phyloP scores from a whole-genome alignment of 768 basidiomycete genomes.

The Nidularia sp. region DNA sequence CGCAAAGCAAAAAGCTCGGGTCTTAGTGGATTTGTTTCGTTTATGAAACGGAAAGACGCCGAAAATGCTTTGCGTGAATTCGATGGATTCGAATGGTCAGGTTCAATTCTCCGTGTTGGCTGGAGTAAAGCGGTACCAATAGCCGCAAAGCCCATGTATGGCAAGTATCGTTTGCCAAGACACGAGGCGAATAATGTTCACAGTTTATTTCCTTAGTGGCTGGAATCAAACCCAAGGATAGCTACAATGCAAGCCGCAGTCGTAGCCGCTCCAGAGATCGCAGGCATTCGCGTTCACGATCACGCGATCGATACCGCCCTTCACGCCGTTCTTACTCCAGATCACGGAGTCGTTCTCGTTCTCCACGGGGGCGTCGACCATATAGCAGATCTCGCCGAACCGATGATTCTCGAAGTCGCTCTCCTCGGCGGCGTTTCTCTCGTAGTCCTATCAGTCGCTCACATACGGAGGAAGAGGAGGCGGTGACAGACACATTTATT shows the following conservation, averaged over 20 bases:
- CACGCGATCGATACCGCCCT: background rate
- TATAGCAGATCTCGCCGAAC: conserved; percentile 27
- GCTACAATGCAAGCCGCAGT: conserved; percentile 5
- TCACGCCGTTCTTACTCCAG: conserved; percentile 16
- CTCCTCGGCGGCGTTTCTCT: conserved; percentile 43
- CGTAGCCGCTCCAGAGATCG: conserved; percentile 28
- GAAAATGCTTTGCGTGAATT: conserved; percentile 85
- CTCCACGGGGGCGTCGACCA: conserved; percentile 32
- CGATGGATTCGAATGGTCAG: conserved; percentile 95
- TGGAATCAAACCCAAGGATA: conserved; percentile 8
- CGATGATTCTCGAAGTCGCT: conserved; percentile 37
- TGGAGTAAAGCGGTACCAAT: conserved; percentile 98
- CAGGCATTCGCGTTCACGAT: conserved; percentile 12
- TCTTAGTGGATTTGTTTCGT: conserved; percentile 94
- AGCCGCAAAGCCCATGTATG: conserved; percentile 74
- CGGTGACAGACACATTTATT: conserved; percentile 82
- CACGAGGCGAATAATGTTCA: no score
- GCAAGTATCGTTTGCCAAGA: conserved; percentile 34
- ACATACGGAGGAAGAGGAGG: conserved; percentile 53
- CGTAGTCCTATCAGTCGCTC: conserved; percentile 45
- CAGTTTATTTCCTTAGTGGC: conserved; percentile 1
- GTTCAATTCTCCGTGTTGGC: conserved; percentile 79
- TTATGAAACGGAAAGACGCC: conserved; percentile 90
- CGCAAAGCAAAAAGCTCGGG: conserved; percentile 71
- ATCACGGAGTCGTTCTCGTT: conserved; percentile 33